A percentile compares a stretch with the other conserved stretches of the same genome.
phyloP scores from a whole-genome alignment of 352 stramenopile species.

The Phytophthora citrophthora region DNA sequence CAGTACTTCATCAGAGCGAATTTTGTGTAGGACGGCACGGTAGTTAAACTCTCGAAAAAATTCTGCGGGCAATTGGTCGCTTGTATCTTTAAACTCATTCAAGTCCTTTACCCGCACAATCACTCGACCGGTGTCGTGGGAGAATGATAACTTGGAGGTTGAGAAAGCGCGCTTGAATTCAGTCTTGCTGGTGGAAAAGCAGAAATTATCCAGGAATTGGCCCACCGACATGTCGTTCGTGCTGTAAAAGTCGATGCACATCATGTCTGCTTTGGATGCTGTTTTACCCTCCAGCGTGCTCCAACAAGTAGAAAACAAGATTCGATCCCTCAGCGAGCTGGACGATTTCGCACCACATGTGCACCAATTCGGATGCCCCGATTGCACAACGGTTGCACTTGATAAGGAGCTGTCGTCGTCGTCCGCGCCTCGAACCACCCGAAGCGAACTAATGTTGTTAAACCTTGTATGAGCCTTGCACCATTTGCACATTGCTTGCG shows the following conservation, averaged over 20 bases:
- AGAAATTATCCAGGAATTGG: conserved; percentile 84
- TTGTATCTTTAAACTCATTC: conserved; percentile 71
- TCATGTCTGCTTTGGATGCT: conserved; percentile 86
- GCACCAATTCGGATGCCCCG: conserved; percentile 47
- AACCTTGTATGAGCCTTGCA: conserved; percentile 85
- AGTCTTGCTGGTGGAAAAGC: conserved; percentile 67
- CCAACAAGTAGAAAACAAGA: conserved; percentile 89
- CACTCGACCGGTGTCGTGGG: conserved; percentile 79
- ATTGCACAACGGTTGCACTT: conserved; percentile 40
- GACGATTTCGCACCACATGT: conserved; percentile 72
- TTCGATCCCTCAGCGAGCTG: conserved; percentile 61
- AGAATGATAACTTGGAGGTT: conserved; percentile 84
- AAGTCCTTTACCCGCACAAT: conserved; percentile 77
- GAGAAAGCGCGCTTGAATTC: conserved; percentile 85
- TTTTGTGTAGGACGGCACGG: conserved; percentile 57
- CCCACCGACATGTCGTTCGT: conserved; percentile 84
- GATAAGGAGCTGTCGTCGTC: conserved; percentile 19
- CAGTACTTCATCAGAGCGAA: conserved; percentile 67
- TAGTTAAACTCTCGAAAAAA: conserved; percentile 71
- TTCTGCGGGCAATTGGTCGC: conserved; percentile 55
- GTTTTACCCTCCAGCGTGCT: conserved; percentile 77
- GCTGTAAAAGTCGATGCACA: conserved; percentile 90
- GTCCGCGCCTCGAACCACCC: conserved; percentile 39
- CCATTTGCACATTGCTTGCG: conserved; percentile 82
- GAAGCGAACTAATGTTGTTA: conserved; percentile 86